Percentiles rank a stretch among this genome's conserved stretches.
Evolutionary conservation across 164 flowering plant species (phyloP).

Genomic region (Macadamia integrifolia): DNA sequence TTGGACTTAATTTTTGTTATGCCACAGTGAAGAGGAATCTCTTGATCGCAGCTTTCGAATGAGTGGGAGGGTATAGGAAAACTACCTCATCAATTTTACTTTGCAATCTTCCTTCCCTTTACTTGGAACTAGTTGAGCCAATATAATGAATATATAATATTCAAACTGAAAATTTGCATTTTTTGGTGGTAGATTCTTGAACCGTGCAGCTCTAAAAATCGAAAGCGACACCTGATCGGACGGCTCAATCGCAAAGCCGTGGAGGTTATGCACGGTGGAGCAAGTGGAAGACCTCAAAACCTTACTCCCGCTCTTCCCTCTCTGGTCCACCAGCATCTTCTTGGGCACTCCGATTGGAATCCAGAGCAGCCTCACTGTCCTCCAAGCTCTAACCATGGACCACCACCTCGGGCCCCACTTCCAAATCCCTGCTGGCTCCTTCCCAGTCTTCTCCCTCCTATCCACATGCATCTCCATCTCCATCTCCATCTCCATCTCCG

Average conservation of each 20-base stretch:
- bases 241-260: constrained; percentile 27
- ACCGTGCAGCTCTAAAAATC: constrained; percentile 38
- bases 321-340: constrained; percentile 42
- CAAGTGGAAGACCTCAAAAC: constrained; percentile 60
- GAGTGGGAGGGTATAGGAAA: too few relatives aligned
- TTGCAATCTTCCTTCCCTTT: too few relatives aligned
- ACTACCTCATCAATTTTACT: too few relatives aligned
- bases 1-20: too few relatives aligned
- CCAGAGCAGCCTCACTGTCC: constrained; percentile 30
- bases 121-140: too few relatives aligned
- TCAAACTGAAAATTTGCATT: too few relatives aligned
- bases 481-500: constrained; percentile 24
- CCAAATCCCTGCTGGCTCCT: constrained; percentile 54
- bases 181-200: constrained; percentile 40
- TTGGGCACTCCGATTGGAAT: constrained; percentile 33
- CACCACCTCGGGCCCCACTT: constrained; percentile 42
- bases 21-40: too few relatives aligned
- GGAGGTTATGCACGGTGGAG: constrained; percentile 47
- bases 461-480: constrained; percentile 38
- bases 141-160: too few relatives aligned
- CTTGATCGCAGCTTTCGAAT: too few relatives aligned
- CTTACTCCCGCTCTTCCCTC: constrained; percentile 36
- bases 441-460: constrained; percentile 32
- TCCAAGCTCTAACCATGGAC: constrained; percentile 58
- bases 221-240: constrained; percentile 25